phyloP scores from a whole-genome alignment of 768 basidiomycete species.

The Scleroderma citrinum region DNA sequence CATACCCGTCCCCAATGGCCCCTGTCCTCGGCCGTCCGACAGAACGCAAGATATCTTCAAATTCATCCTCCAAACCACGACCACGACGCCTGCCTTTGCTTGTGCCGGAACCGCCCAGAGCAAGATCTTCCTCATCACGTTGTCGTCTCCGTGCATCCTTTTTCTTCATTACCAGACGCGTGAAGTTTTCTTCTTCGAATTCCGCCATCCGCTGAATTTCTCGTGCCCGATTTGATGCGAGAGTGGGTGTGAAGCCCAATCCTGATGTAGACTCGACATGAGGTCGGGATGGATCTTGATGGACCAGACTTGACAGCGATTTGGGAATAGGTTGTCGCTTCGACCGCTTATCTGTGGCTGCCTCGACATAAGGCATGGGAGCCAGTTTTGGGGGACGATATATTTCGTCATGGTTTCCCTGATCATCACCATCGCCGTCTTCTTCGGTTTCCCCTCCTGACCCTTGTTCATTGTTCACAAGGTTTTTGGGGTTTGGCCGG shows the following conservation, averaged over 20 bases:
- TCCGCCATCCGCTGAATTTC: constrained; percentile 77
- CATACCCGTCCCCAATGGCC: constrained; percentile 68
- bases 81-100: constrained; percentile 51
- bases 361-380: constrained; percentile 78
- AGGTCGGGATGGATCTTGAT: constrained; percentile 54
- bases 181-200: constrained; percentile 95
- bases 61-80: constrained; percentile 79
- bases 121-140: constrained; percentile 83
- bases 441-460: constrained; percentile 30
- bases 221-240: constrained; percentile 59
- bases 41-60: constrained; percentile 68
- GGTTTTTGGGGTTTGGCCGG: constrained; percentile 80
- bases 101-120: constrained; percentile 69
- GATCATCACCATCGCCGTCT: constrained; percentile 6
- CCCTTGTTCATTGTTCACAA: constrained; percentile 41
- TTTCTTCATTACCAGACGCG: constrained; percentile 86
- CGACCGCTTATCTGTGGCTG: constrained; percentile 37
- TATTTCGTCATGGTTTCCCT: constrained; percentile 39
- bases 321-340: constrained; percentile 56
- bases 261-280: constrained; percentile 70
- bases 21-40: constrained; percentile 41
- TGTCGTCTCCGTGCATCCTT: constrained; percentile 65
- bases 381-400: constrained; percentile 87
- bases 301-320: constrained; percentile 50
- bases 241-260: constrained; percentile 53